Conservation (phyloP, 2,329 filamentous ascomycete genomes). For the Neofusicoccum sp. region DNA sequence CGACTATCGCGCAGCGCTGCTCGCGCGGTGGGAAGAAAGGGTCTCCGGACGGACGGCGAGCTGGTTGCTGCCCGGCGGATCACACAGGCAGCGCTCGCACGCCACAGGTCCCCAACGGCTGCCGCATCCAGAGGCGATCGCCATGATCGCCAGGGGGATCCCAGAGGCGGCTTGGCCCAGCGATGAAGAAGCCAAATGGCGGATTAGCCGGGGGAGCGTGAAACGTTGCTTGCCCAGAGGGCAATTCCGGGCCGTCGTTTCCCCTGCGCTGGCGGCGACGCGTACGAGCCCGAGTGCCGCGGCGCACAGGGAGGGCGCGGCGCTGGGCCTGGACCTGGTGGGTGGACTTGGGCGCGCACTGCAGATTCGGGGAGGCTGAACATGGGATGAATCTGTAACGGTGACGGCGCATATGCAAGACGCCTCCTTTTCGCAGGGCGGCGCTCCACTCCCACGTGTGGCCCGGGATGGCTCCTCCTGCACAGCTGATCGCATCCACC, state of each 20-base stretch:
- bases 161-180: constrained; percentile 7
- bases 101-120: constrained; percentile 9
- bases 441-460: constrained; percentile 35
- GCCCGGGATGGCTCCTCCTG: constrained; percentile 33
- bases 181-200: constrained; percentile 19
- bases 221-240: constrained; percentile 7
- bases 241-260: constrained; percentile 13
- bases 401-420: constrained; percentile 22
- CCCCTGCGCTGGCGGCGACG: constrained; percentile 9
- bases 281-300: background rate
- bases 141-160: constrained; percentile 19
- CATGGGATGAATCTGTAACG: constrained; percentile 20
- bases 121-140: constrained; percentile 14
- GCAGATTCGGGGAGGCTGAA: constrained; percentile 19
- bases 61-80: constrained; percentile 12
- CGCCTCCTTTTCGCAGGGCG: constrained; percentile 22
- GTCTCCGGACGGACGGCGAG: background rate
- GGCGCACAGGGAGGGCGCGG: background rate
- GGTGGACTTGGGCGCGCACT: background rate
- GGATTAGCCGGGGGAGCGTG: constrained; percentile 4
- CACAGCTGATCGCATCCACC: constrained; percentile 32
- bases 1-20: too few species aligned
- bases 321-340: background rate
- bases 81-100: constrained; percentile 8
- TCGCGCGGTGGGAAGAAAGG: constrained; percentile 1